These are phyloP conservation scores for Podaxis sp. DNA, from an alignment of 768 basidiomycete species.

Conservation along the genomic window DNA sequence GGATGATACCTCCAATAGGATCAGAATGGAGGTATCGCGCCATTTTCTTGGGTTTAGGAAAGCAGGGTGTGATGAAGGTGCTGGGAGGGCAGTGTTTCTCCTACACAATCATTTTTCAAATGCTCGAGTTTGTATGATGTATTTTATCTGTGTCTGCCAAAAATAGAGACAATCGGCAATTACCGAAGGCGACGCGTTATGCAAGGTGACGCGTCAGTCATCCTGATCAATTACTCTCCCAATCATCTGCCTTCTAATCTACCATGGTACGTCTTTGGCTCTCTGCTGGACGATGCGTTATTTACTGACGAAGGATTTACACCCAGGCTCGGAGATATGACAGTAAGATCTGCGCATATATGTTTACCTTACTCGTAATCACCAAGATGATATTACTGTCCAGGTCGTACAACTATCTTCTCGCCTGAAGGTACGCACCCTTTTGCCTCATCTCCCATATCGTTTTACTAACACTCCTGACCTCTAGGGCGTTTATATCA, in stretches of 20 bases:
- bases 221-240: conserved; percentile 18
- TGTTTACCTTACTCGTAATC: conserved; percentile 13
- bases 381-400: conserved; percentile 24
- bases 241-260: conserved; percentile 21
- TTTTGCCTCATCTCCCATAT: conserved; percentile 9
- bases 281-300: neutral
- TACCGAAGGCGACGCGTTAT: conserved; percentile 44
- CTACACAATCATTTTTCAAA: too few relatives aligned
- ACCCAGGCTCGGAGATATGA: conserved; percentile 92
- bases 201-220: conserved; percentile 38
- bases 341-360: conserved; percentile 53
- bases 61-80: too few relatives aligned
- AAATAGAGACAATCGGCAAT: conserved; percentile 27
- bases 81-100: too few relatives aligned
- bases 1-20: too few relatives aligned
- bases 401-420: conserved; percentile 97
- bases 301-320: neutral
- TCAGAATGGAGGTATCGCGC: too few relatives aligned
- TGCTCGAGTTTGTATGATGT: too few relatives aligned
- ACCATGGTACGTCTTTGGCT: conserved; percentile 46
- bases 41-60: too few relatives aligned
- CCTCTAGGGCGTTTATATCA: conserved; percentile 91
- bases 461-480: conserved; percentile 11
- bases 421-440: conserved; percentile 82
- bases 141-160: neutral